Evolutionary conservation across 768 basidiomycete genomes (phyloP).

Genomic region (Russula virescens): DNA sequence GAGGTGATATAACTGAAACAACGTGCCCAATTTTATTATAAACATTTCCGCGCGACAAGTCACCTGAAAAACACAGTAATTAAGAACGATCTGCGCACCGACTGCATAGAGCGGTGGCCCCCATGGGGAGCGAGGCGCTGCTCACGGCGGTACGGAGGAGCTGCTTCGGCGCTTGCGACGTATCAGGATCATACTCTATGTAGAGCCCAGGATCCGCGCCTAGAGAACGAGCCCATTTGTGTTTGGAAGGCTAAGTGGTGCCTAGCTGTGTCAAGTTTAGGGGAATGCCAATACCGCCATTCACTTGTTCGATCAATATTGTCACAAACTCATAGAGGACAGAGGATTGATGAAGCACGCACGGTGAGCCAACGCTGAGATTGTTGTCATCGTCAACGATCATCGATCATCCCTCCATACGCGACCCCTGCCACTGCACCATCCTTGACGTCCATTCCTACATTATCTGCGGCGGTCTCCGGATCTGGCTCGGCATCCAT

Average conservation of each 20-base stretch:
- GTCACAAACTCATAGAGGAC: neutral
- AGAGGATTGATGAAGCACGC: slow-evolving; percentile 37
- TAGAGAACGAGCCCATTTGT: too few relatives aligned
- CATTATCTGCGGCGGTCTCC: slow-evolving; percentile 24
- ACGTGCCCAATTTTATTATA: too few relatives aligned
- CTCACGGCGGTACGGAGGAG: slow-evolving; percentile 9
- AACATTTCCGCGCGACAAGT: too few relatives aligned
- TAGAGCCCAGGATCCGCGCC: neutral
- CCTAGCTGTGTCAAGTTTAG: neutral
- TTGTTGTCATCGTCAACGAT: slow-evolving; percentile 6
- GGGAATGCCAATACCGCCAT: neutral
- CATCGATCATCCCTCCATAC: slow-evolving; percentile 7
- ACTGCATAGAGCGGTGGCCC: neutral
- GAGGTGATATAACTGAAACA: too few relatives aligned
- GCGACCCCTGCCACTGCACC: neutral
- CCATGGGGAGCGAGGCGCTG: slow-evolving; percentile 5
- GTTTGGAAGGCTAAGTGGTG: too few relatives aligned
- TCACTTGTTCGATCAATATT: neutral
- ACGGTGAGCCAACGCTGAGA: neutral
- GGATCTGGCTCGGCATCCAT: slow-evolving; percentile 39
- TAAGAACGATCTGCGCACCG: too few relatives aligned
- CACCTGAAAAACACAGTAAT: too few relatives aligned
- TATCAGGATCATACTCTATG: too few relatives aligned
- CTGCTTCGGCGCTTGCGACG: slow-evolving; percentile 17
- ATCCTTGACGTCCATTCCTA: slow-evolving; percentile 12